Evolutionary conservation across 768 basidiomycete genomes (phyloP), one percentile per base, ranked within the genome.

Genomic region (Hericium coralloides): DNA sequence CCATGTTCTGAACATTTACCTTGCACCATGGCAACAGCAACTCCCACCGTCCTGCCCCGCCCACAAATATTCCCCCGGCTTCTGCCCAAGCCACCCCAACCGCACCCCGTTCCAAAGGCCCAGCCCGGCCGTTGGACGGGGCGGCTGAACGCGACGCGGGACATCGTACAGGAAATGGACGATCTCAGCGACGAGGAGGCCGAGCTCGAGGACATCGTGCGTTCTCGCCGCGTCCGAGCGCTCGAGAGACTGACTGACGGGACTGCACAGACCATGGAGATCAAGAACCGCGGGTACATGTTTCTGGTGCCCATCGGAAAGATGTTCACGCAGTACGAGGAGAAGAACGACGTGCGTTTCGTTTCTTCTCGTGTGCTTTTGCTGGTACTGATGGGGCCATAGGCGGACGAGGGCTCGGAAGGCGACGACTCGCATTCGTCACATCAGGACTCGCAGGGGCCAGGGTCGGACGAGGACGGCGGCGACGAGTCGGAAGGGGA

Each of bases 181-280:
- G 88, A 92, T 64, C 70, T 92, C 59, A 90, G 87, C 58, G 90
- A 92, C 56, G 90, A 92, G 67, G 90, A 92, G 70, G 80, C 76
- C 53, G 87, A 91, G 63, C 66, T 92, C n/a, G 89, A 92, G 58
- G 86, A 87, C 47, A 74, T 82, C 61, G 89, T 87, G 65, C 60
- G 80, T 72, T 22, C 38, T 49, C 45, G 31, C 31, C 31, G 31
- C 31, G 2, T 9, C 10, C 31, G 31, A 6, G 31, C 31, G 8
- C 8, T 31, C 8, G 8, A 6, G 8, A 31, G 31, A 31, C 8
- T 31, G 31, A 31, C 31, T 31, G 6, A 31, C 31, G 5, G 7
- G 8, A 9, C 31, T 9, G 7, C 31, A 26, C 65, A 89, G 87
- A 84, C 79, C 59, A 58, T 75, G 31, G 71, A 73, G 55, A 79